Base-by-base conservation (phyloP, 2,329 filamentous ascomycete genomes). In the Neofusicoccum cordaticola region DNA sequence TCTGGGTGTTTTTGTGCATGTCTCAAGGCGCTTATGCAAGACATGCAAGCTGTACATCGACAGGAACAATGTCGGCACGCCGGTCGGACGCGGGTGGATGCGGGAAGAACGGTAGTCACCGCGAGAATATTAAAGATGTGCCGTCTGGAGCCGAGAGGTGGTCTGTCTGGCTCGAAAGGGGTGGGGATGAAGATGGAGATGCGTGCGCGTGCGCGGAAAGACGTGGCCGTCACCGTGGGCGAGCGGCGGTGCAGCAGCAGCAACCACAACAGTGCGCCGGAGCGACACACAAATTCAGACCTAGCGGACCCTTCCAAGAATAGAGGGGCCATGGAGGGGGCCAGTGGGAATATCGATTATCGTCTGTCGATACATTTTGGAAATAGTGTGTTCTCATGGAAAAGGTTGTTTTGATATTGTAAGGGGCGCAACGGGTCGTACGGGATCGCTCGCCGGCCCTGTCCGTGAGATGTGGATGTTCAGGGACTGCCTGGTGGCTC, bases 301-400 rank as follows among this genome's bases (percentile, higher is more conserved):
- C 56, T 60, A 60, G 56, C 31, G 56, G 31, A 37, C 22, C 42
- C 8, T 3, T 47, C 56, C 56, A 60, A 47, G 42, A 60, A 60
- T 60, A 60, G 56, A 34, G 56, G 42, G 19, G 42, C 37, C n/a
- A n/a, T 11, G 56, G 11, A 27, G 42, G 13, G 45, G 56, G 41
- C 42, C 56, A 60, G 42, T 45, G 56, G 17, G 27, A 47, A 60
- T 60, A 60, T 60, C 56, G 56, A 60, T 60, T 60, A 31, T 42
- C 56, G 56, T n/a, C 56, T 60, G 47, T 60, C 56, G 41, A 60
- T 60, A 60, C 56, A 37, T 47, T 60, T 60, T 60, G 56, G 56
- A 45, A 8, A 34, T 37, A 42, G 56, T 9, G 34, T 34, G 9
- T 35, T 37, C 42, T 37, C 50, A 39, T 39, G 15, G 41, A 19